Percentiles rank a stretch among this genome's conserved stretches.
Conservation (phyloP, 441 rosid genomes). For the Adansonia madagascariensis region DNA sequence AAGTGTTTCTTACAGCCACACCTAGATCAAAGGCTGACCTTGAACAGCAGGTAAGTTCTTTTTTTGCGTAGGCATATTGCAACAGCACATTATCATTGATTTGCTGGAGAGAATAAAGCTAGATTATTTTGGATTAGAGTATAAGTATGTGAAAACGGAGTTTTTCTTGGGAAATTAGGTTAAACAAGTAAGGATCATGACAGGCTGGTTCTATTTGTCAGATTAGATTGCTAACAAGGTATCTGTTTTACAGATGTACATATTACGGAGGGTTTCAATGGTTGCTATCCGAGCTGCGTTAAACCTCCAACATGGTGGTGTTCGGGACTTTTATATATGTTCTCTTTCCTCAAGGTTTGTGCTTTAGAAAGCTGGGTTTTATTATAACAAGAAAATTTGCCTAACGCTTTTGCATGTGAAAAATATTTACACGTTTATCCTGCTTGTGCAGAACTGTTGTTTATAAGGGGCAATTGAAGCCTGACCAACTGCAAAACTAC, state of each 20-base stretch:
- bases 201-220: background rate
- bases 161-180: background rate
- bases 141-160: background rate
- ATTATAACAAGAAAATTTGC: background rate
- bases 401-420: background rate
- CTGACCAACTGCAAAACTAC: slow-evolving; percentile 84
- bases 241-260: slow-evolving; percentile 74
- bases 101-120: background rate
- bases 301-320: slow-evolving; percentile 88
- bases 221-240: background rate
- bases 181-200: background rate
- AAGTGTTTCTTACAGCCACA: slow-evolving; percentile 87
- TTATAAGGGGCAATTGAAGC: slow-evolving; percentile 96
- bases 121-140: background rate
- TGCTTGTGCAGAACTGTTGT: slow-evolving; percentile 76
- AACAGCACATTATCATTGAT: background rate
- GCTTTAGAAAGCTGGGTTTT: background rate
- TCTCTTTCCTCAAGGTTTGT: slow-evolving; percentile 92
- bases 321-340: slow-evolving; percentile 91
- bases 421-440: slow-evolving; percentile 1
- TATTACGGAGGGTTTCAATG: slow-evolving; percentile 89
- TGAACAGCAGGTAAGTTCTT: slow-evolving; percentile 76
- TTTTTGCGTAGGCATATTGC: background rate
- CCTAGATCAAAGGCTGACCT: slow-evolving; percentile 78
- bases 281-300: slow-evolving; percentile 87